phyloP scores from a whole-genome alignment of 1,284 basidiomycete genomes.

The Pseudomicrostroma phylloplanum region DNA sequence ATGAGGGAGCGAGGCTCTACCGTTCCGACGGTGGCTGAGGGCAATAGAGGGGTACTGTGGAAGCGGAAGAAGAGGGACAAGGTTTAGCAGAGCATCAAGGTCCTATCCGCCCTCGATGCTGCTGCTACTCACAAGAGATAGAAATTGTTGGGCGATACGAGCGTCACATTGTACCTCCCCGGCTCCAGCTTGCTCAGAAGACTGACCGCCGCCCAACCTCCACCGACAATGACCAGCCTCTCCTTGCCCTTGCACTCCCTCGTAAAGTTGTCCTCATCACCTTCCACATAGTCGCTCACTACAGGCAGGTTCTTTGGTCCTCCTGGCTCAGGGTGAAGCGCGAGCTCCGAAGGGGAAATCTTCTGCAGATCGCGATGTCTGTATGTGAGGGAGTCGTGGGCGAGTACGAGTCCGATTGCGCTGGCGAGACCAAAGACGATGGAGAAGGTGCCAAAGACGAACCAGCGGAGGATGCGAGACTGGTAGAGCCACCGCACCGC shows the following conservation, averaged over 20 bases:
- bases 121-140: slow-evolving; percentile 31
- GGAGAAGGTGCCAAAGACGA: slow-evolving; percentile 19
- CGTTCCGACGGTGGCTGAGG: slow-evolving; percentile 47
- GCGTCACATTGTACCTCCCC: slow-evolving; percentile 44
- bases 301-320: slow-evolving; percentile 47
- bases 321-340: slow-evolving; percentile 30
- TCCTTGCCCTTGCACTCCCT: slow-evolving; percentile 29
- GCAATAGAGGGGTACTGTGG: slow-evolving; percentile 39
- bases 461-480: slow-evolving; percentile 12
- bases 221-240: slow-evolving; percentile 48
- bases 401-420: slow-evolving; percentile 30
- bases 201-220: slow-evolving; percentile 48
- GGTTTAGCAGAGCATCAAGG: not conserved
- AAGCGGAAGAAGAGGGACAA: not conserved
- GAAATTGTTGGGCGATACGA: slow-evolving; percentile 49
- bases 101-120: not conserved
- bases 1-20: slow-evolving; percentile 47
- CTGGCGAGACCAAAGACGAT: slow-evolving; percentile 36
- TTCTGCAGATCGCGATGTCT: slow-evolving; percentile 33
- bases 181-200: slow-evolving; percentile 41
- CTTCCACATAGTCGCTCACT: slow-evolving; percentile 23
- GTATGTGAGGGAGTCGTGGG: slow-evolving; percentile 40
- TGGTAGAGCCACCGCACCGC: not conserved
- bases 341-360: slow-evolving; percentile 29
- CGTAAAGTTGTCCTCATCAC: slow-evolving; percentile 24